Evolutionary conservation across 2,329 filamentous ascomycete genomes (phyloP).

Genomic region (Cladosporium cucumerinum): DNA sequence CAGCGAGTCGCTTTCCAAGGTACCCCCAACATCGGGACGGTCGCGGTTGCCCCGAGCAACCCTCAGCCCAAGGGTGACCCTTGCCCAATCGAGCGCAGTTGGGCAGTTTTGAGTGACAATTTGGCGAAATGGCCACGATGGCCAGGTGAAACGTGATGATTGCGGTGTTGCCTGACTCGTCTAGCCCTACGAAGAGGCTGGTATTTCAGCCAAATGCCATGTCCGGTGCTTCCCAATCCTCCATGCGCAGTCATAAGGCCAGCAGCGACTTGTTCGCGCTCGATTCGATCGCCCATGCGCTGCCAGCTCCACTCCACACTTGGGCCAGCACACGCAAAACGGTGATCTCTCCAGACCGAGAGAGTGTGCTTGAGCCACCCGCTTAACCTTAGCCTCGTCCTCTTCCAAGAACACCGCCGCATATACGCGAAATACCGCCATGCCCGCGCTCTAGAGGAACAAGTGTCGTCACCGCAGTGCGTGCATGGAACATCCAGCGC

Average conservation of each 20-base stretch:
- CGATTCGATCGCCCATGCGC: not conserved
- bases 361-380: not conserved
- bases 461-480: constrained; percentile 2
- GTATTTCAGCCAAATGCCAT: not conserved
- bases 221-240: not conserved
- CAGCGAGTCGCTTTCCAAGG: not conserved
- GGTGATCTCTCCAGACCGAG: not conserved
- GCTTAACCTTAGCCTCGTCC: not conserved
- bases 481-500: not conserved
- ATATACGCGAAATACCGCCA: not conserved
- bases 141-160: not conserved
- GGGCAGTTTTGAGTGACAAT: not conserved
- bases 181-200: not conserved
- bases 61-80: not conserved
- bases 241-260: not conserved
- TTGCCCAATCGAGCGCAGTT: not conserved
- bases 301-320: not conserved
- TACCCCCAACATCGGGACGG: not conserved
- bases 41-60: not conserved
- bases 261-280: not conserved
- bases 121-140: not conserved
- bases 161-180: not conserved
- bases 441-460: constrained; percentile 3
- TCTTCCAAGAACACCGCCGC: not conserved
- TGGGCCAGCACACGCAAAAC: not conserved